These are phyloP conservation scores for Lachnellula suecica DNA, from an alignment of 2,329 filamentous ascomycete genomes.

Conservation along the genomic window DNA sequence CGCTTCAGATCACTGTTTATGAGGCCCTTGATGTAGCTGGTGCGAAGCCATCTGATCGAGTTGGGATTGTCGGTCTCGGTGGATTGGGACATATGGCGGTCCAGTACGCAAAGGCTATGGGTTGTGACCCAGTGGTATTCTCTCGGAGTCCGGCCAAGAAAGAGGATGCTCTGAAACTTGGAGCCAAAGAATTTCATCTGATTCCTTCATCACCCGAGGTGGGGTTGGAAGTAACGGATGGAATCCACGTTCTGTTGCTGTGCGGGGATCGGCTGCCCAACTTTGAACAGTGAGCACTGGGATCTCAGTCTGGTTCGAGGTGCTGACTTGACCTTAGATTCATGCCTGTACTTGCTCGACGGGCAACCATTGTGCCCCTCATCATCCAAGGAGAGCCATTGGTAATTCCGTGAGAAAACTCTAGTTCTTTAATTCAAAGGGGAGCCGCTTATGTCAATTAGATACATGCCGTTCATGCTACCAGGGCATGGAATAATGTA, in stretches of 20 bases:
- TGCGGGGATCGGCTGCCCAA: constrained; percentile 9
- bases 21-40: constrained; percentile 32
- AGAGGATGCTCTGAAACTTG: constrained; percentile 56
- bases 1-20: constrained; percentile 31
- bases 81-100: constrained; percentile 74
- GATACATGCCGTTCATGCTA: constrained; percentile 15
- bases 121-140: constrained; percentile 67
- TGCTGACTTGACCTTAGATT: constrained; percentile 4
- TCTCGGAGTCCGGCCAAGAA: constrained; percentile 61
- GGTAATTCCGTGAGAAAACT: constrained; percentile 6
- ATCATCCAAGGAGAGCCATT: constrained; percentile 13
- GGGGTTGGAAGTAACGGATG: not conserved
- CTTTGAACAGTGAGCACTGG: constrained; percentile 8
- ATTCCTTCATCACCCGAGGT: no score
- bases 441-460: not conserved
- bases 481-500: constrained; percentile 13
- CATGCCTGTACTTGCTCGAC: constrained; percentile 8
- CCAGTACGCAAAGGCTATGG: constrained; percentile 72
- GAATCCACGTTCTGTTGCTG: constrained; percentile 12
- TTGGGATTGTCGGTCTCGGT: constrained; percentile 65
- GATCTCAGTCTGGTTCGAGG: not conserved
- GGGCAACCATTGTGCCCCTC: constrained; percentile 15
- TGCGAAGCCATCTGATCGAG: constrained; percentile 27
- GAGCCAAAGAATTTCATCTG: constrained; percentile 58
- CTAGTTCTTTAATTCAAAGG: not conserved